Conservation (phyloP, 2,329 filamentous ascomycete genomes). For the Ophiostoma ips region DNA sequence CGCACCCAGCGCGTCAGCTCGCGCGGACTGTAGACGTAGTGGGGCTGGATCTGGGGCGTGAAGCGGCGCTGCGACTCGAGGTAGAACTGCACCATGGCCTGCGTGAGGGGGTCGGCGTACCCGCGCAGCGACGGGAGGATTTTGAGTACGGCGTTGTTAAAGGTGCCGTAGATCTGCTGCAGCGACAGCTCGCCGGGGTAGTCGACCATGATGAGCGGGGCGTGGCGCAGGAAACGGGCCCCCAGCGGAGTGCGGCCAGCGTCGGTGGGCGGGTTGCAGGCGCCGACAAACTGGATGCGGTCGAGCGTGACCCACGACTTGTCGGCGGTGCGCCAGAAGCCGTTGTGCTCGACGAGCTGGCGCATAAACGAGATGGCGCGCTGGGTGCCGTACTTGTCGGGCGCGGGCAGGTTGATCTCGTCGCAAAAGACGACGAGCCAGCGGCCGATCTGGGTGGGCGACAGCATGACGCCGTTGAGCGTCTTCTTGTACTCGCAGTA, state of each 20-base stretch:
- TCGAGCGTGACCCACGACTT: slow-evolving; percentile 97
- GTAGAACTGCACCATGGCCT: slow-evolving; percentile 96
- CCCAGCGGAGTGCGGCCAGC: slow-evolving; percentile 91
- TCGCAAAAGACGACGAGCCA: slow-evolving; percentile 99
- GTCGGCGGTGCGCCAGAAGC: slow-evolving; percentile 96
- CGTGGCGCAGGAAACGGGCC: slow-evolving; percentile 84
- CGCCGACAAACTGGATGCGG: slow-evolving; percentile 96
- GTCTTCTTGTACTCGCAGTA: slow-evolving; percentile 99
- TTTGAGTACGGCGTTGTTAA: slow-evolving; percentile 92
- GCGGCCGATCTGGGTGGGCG: slow-evolving; percentile 87
- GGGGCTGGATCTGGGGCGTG: slow-evolving; percentile 90
- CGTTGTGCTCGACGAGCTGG: slow-evolving; percentile 95
- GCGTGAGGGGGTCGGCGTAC: slow-evolving; percentile 85
- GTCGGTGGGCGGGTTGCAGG: slow-evolving; percentile 96
- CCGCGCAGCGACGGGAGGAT: slow-evolving; percentile 90
- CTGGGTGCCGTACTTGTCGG: slow-evolving; percentile 95
- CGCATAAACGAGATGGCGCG: slow-evolving; percentile 93
- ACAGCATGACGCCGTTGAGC: slow-evolving; percentile 86
- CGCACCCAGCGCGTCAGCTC: slow-evolving; percentile 96
- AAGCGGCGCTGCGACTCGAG: slow-evolving; percentile 88
- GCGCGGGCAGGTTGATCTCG: slow-evolving; percentile 96
- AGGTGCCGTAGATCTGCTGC: slow-evolving; percentile 95
- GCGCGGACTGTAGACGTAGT: slow-evolving; percentile 98
- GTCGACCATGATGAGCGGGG: slow-evolving; percentile 98
- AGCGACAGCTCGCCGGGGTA: slow-evolving; percentile 94